Evolutionary conservation across 441 rosid genomes (phyloP).

Genomic region (Sinapis alba): DNA sequence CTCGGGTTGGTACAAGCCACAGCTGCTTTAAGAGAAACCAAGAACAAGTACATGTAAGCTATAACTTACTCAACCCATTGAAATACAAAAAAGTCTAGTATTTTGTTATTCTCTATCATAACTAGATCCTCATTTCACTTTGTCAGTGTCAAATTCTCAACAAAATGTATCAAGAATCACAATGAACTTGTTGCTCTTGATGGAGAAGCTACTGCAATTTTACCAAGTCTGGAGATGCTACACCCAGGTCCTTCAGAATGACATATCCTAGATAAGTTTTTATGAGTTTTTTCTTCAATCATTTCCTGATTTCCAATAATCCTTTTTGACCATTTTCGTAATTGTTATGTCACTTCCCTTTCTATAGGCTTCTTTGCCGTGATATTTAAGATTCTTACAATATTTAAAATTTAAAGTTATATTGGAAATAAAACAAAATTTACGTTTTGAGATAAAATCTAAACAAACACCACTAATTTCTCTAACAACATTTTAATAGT

Average conservation of each 20-base stretch:
- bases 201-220: conserved; percentile 77
- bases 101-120: not conserved
- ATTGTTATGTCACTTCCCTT: not conserved
- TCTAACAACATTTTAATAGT: not conserved
- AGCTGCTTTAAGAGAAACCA: conserved; percentile 55
- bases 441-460: not conserved
- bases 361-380: not conserved
- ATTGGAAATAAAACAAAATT: not conserved
- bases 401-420: not conserved
- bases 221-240: conserved; percentile 53
- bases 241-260: conserved; percentile 12
- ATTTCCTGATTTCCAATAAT: not conserved
- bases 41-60: conserved; percentile 67
- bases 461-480: not conserved
- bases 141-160: conserved; percentile 72
- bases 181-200: conserved; percentile 58
- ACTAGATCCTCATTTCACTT: not conserved
- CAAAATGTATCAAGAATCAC: conserved; percentile 69
- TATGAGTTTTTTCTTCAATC: not conserved
- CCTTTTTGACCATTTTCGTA: not conserved
- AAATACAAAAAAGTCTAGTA: not conserved
- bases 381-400: not conserved
- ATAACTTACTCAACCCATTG: not conserved
- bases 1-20: conserved; percentile 57
- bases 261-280: too few species aligned